A percentile compares a stretch with the other conserved stretches of the same genome.
phyloP scores from a whole-genome alignment of 768 basidiomycete species.

The Infundibulicybe gibba region DNA sequence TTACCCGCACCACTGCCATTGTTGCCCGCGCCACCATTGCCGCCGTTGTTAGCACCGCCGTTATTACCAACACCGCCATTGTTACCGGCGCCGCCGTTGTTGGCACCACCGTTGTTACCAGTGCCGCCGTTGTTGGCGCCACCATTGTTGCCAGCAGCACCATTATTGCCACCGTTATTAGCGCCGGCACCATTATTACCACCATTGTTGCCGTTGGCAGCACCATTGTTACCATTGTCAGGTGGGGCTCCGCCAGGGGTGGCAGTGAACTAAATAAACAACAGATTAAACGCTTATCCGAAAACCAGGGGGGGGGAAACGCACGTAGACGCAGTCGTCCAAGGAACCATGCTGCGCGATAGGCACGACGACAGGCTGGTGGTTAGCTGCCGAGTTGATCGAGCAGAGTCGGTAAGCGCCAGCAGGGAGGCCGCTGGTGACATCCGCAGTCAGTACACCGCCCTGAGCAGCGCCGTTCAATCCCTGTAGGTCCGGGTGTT shows the following conservation, averaged over 20 bases:
- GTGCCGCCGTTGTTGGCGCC: not conserved
- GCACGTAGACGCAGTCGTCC: slow-evolving; percentile 59
- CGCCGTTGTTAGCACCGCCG: slow-evolving; percentile 1
- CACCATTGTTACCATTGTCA: slow-evolving; percentile 1
- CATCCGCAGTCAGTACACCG: slow-evolving; percentile 47
- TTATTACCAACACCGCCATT: slow-evolving; percentile 7
- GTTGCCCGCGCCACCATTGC: slow-evolving; percentile 1
- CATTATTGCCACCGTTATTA: not conserved
- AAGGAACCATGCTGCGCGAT: slow-evolving; percentile 58
- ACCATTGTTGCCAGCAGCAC: slow-evolving; percentile 3
- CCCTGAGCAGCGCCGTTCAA: slow-evolving; percentile 39
- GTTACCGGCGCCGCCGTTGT: slow-evolving; percentile 2
- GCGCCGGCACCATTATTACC: not conserved
- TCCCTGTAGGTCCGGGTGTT: slow-evolving; percentile 40
- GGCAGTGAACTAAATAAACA: slow-evolving; percentile 26
- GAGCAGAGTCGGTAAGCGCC: slow-evolving; percentile 58
- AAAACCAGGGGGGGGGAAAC: slow-evolving; percentile 12
- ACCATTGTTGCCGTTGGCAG: slow-evolving; percentile 1
- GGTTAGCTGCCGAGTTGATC: slow-evolving; percentile 55
- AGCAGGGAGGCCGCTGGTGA: slow-evolving; percentile 52
- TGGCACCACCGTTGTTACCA: slow-evolving; percentile 1
- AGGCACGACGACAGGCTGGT: slow-evolving; percentile 54
- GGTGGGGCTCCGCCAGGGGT: slow-evolving; percentile 14
- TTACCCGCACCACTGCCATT: not conserved
- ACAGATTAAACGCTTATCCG: not conserved